phyloP scores from a whole-genome alignment of 176 grass and related monocot genomes.

The Avena atlantica region DNA sequence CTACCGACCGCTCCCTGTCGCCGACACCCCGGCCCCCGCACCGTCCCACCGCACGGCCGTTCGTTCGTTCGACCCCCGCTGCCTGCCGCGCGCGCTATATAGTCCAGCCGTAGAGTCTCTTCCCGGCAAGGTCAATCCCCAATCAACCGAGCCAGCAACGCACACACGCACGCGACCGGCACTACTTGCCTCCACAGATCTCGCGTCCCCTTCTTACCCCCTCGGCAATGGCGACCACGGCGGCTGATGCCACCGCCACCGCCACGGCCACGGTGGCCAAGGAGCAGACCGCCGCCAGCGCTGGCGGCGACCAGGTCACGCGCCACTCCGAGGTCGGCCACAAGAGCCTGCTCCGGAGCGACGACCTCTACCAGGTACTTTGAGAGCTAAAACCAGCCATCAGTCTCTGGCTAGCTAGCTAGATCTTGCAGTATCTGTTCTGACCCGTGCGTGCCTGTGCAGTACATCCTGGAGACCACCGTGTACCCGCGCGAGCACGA shows the following conservation, averaged over 20 bases:
- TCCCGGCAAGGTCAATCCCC: conserved; percentile 14
- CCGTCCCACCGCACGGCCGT: not conserved
- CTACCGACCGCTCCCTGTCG: not conserved
- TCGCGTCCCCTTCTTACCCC: not conserved
- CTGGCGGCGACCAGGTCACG: conserved; percentile 64
- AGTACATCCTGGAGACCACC: conserved; percentile 90
- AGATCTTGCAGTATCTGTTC: not conserved
- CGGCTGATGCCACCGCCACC: conserved; percentile 23
- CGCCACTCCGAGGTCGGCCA: conserved; percentile 83
- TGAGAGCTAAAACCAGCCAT: not conserved
- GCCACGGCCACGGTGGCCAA: not conserved
- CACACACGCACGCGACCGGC: too few species aligned
- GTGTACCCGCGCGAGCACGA: conserved; percentile 86
- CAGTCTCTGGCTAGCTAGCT: not conserved
- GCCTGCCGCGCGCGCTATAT: not conserved
- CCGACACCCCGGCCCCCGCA: not conserved
- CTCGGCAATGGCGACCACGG: conserved; percentile 46
- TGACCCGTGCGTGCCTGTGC: not conserved
- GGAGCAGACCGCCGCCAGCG: conserved; percentile 31
- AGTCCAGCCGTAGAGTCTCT: not conserved
- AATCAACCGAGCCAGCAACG: not conserved
- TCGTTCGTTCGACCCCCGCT: too few species aligned
- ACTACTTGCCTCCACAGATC: not conserved
- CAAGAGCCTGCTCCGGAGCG: conserved; percentile 96
- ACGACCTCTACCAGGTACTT: conserved; percentile 82